Evolutionary conservation across 2,329 filamentous ascomycete genomes (phyloP), one percentile per base, ranked within the genome.

Genomic region (Eurotiales sp.): DNA sequence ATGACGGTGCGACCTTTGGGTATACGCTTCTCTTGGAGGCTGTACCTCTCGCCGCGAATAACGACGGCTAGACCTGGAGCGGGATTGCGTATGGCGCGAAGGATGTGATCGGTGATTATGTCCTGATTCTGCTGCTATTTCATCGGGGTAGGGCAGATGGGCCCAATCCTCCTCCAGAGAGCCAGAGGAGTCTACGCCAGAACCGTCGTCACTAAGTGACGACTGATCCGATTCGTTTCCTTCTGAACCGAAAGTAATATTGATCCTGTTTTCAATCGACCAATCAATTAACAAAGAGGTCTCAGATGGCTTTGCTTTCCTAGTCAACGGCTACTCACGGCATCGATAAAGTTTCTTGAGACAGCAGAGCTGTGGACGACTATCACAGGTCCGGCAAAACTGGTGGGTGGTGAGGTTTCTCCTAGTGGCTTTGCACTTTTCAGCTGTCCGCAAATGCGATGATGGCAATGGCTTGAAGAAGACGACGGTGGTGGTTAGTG

Each of bases 111-210:
- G 64, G n/a, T n/a, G n/a, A n/a, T n/a, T n/a, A 55, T 72, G 74
- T 39, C 72, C 71, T 44, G 72, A 74, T 64, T 76, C 74, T 53
- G 72, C 73, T 47, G 72, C 73, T 58, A 76, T 55, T 62, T 77
- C 74, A 59, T 72, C 68, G 14, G 72, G 72, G 54, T 72, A 75
- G 48, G 65, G 53, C 46, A 73, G 56, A 56, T 68, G 63, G 30
- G 63, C 64, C 70, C 71, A 73, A 23, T 51, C 54, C 36, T 70
- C 68, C 30, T 64, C 70, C 23, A n/a, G n/a, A n/a, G 62, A 59
- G 39, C 63, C 63, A 17, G 72, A 73, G 27, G 66, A 64, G 52
- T 73, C 66, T 19, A 73, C 72, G 40, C 65, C 71, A 46, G 72
- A 72, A 41, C 69, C 72, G 59, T 76, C 74, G 60, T 75, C 72